These are phyloP conservation scores for Lentinula sp. DNA, from an alignment of 768 basidiomycete genomes.

Conservation along the genomic window DNA sequence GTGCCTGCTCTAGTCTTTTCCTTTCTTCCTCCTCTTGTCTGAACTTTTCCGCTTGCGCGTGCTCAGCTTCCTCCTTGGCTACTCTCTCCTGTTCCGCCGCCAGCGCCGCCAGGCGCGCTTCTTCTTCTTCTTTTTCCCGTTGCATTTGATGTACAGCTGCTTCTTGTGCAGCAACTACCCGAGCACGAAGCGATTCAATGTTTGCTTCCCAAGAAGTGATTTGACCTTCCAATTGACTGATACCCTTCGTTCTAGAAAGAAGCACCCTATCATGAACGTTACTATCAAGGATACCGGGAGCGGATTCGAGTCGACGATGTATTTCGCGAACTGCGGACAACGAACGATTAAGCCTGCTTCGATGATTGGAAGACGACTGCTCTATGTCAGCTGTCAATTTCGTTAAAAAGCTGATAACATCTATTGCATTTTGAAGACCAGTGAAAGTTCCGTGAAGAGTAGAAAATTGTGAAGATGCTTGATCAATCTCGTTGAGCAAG, in stretches of 20 bases:
- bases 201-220: slow-evolving; percentile 45
- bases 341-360: slow-evolving; percentile 35
- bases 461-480: slow-evolving; percentile 32
- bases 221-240: slow-evolving; percentile 46
- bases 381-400: slow-evolving; percentile 31
- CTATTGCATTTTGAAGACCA: slow-evolving; percentile 17
- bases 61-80: slow-evolving; percentile 22
- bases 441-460: slow-evolving; percentile 30
- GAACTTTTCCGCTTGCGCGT: slow-evolving; percentile 10
- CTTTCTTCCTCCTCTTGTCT: slow-evolving; percentile 15
- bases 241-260: slow-evolving; percentile 38
- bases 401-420: slow-evolving; percentile 29
- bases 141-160: slow-evolving; percentile 36
- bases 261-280: slow-evolving; percentile 43
- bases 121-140: slow-evolving; percentile 26
- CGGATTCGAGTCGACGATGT: slow-evolving; percentile 49
- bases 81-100: slow-evolving; percentile 29
- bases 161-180: slow-evolving; percentile 35
- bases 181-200: slow-evolving; percentile 30
- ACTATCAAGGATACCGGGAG: slow-evolving; percentile 35
- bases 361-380: slow-evolving; percentile 23
- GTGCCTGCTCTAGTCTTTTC: slow-evolving; percentile 13
- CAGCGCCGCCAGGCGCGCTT: slow-evolving; percentile 24
- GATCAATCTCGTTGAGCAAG: slow-evolving; percentile 30
- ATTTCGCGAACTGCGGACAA: slow-evolving; percentile 50